Evolutionary conservation across 106 monocot genomes (phyloP).

Genomic region (Dendrobium catenatum): DNA sequence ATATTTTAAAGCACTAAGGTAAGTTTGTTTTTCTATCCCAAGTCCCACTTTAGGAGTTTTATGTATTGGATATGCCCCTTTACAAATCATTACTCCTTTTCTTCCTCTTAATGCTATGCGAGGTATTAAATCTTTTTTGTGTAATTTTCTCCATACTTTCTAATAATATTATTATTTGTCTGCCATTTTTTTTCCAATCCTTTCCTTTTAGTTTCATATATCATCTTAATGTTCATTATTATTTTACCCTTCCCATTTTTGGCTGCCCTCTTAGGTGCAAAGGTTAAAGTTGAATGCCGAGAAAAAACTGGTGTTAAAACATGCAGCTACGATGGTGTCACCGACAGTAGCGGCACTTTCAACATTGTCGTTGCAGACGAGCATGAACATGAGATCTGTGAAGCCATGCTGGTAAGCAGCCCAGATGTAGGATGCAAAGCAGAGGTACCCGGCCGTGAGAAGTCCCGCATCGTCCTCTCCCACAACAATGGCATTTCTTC

Average conservation of each 20-base stretch:
- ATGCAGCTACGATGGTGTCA: slow-evolving; percentile 47
- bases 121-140: background rate
- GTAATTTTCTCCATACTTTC: too few relatives aligned
- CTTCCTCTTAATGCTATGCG: too few relatives aligned
- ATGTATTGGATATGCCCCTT: too few relatives aligned
- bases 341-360: slow-evolving; percentile 72
- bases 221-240: too few relatives aligned
- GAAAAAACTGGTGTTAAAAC: slow-evolving; percentile 28
- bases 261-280: slow-evolving; percentile 41
- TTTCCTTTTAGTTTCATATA: too few relatives aligned
- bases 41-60: too few relatives aligned
- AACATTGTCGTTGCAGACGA: slow-evolving; percentile 47
- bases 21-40: too few relatives aligned
- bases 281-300: slow-evolving; percentile 67
- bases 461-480: slow-evolving; percentile 67
- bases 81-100: too few relatives aligned
- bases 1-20: too few relatives aligned
- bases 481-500: slow-evolving; percentile 78
- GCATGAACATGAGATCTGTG: slow-evolving; percentile 67
- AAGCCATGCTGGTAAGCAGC: slow-evolving; percentile 66
- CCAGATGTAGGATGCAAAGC: slow-evolving; percentile 36
- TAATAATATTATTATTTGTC: too few relatives aligned
- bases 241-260: background rate
- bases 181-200: too few relatives aligned
- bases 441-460: slow-evolving; percentile 53